Percentiles rank a stretch among this genome's conserved stretches.
Conservation (phyloP, 495 filamentous ascomycete species). For the Neurospora discreta region DNA sequence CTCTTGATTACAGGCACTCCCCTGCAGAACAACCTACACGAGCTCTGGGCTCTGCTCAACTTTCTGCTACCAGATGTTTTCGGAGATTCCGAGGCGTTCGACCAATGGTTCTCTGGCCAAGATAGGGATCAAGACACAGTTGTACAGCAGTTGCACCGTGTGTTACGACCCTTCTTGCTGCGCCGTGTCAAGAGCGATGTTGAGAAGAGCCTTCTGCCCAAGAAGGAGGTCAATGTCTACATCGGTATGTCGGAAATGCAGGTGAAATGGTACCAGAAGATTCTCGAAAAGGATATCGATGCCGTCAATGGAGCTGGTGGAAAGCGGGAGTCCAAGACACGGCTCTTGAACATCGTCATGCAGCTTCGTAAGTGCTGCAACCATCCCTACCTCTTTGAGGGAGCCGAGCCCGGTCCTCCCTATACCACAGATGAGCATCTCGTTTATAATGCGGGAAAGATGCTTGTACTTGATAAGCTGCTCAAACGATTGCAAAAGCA, state of each 20-base stretch:
- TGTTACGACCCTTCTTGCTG: conserved; percentile 86
- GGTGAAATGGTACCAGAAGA: conserved; percentile 98
- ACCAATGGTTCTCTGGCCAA: conserved; percentile 92
- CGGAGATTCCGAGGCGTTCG: conserved; percentile 93
- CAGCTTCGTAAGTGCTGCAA: conserved; percentile 99
- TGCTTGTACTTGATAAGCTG: conserved; percentile 93
- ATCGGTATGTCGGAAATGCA: conserved; percentile 99
- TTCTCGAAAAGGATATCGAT: conserved; percentile 97
- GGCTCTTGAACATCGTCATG: conserved; percentile 99
- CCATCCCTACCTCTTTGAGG: conserved; percentile 97
- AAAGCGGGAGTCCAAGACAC: conserved; percentile 96
- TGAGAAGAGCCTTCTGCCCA: conserved; percentile 93
- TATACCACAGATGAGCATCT: conserved; percentile 98
- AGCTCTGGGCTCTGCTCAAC: conserved; percentile 97
- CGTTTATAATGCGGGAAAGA: conserved; percentile 88
- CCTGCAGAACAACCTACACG: conserved; percentile 96
- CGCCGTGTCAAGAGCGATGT: conserved; percentile 97
- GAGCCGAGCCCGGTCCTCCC: conserved; percentile 91
- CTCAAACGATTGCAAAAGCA: conserved; percentile 70
- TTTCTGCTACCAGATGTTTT: conserved; percentile 97
- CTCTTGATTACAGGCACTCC: conserved; percentile 95
- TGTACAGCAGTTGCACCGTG: conserved; percentile 92
- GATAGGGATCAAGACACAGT: conserved; percentile 85
- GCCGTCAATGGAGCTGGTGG: conserved; percentile 95
- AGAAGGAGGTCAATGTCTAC: conserved; percentile 96